Evolutionary conservation across 495 filamentous ascomycete genomes (phyloP).

Genomic region (Neurospora pannonica): DNA sequence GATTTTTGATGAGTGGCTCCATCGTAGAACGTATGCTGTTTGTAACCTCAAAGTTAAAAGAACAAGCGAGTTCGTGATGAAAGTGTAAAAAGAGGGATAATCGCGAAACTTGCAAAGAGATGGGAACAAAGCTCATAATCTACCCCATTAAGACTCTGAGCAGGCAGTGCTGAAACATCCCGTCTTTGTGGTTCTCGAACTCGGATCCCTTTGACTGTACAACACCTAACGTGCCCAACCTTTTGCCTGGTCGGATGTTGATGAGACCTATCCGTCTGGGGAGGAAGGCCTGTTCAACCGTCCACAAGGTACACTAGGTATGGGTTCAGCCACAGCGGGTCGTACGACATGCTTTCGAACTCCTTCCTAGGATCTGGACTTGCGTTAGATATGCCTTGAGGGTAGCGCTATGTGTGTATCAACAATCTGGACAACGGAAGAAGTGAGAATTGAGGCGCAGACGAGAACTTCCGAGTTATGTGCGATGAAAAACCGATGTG

Average conservation of each 20-base stretch:
- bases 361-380: not conserved
- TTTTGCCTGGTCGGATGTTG: not conserved
- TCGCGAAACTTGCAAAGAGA: not conserved
- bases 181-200: not conserved
- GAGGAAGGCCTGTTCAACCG: not conserved
- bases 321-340: not conserved
- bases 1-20: not conserved
- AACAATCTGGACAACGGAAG: not conserved
- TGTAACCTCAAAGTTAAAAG: not conserved
- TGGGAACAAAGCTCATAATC: no score
- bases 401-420: not conserved
- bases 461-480: not conserved
- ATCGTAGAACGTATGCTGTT: not conserved
- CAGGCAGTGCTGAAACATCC: not conserved
- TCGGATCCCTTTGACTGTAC: not conserved
- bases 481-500: not conserved
- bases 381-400: not conserved
- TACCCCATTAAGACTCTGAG: not conserved
- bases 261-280: not conserved
- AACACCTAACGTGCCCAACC: not conserved
- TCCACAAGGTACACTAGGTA: not conserved
- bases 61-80: not conserved
- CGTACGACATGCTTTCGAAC: not conserved
- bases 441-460: not conserved
- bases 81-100: not conserved